phyloP scores from a whole-genome alignment of 371 early-diverging fungal species.

The Phascolomyces articulosus region DNA sequence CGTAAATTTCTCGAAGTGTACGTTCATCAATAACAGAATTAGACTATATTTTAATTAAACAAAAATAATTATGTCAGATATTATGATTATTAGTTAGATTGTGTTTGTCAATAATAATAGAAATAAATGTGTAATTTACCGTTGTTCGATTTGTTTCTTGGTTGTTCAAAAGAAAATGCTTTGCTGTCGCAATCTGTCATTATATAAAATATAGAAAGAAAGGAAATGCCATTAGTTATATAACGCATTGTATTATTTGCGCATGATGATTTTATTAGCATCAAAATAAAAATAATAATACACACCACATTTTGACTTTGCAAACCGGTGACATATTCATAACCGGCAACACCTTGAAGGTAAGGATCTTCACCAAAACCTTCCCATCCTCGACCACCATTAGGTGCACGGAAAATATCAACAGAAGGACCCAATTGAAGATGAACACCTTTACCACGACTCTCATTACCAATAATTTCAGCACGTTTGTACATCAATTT shows the following conservation, averaged over 20 bases:
- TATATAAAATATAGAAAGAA: background rate
- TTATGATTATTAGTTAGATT: too few species aligned
- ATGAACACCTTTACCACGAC: constrained; percentile 52
- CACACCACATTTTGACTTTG: constrained; percentile 49
- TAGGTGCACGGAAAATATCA: constrained; percentile 14
- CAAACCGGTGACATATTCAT: constrained; percentile 36
- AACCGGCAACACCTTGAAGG: constrained; percentile 42
- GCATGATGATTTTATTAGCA: too few species aligned
- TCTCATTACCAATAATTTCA: constrained; percentile 53
- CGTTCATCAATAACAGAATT: constrained; percentile 43
- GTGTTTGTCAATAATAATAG: too few species aligned
- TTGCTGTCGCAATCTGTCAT: constrained; percentile 57
- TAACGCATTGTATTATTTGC: too few species aligned
- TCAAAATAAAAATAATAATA: background rate
- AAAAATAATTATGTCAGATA: background rate
- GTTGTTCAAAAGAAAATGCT: constrained; percentile 57
- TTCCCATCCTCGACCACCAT: constrained; percentile 60
- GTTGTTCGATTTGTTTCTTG: constrained; percentile 41
- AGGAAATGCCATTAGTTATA: background rate
- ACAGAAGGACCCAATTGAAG: constrained; percentile 46
- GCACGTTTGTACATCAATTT: constrained; percentile 48
- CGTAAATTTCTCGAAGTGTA: constrained; percentile 56
- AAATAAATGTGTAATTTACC: background rate
- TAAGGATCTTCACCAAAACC: constrained; percentile 65
- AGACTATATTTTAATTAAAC: constrained; percentile 14